These are phyloP conservation scores for Rubroshorea leprosula DNA, from an alignment of 345 rosid species.

Conservation along the genomic window DNA sequence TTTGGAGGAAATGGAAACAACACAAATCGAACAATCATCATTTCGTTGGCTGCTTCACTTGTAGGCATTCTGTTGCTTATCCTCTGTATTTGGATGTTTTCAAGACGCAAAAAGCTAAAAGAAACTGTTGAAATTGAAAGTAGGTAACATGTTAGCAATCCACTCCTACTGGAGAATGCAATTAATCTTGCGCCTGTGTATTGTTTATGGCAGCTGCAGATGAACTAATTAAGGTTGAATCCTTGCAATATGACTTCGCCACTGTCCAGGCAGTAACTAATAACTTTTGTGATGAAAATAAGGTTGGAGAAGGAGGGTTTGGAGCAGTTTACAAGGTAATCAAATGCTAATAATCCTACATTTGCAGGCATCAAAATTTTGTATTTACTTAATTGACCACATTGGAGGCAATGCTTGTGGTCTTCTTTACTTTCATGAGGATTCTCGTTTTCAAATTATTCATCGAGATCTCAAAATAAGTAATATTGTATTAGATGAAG, in stretches of 20 bases:
- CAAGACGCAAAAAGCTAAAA: not conserved
- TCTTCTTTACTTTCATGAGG: constrained; percentile 17
- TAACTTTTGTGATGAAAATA: too few relatives aligned
- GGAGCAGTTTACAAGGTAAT: too few relatives aligned
- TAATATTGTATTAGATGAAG: constrained; percentile 26
- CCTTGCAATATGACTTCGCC: constrained; percentile 19
- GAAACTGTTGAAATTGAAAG: not conserved
- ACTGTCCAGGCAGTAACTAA: constrained; percentile 10
- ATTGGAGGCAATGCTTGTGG: constrained; percentile 14
- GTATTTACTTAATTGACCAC: too few relatives aligned
- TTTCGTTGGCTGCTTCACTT: constrained; percentile 11
- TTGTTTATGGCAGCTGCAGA: constrained; percentile 2
- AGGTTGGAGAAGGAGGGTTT: too few relatives aligned
- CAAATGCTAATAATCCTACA: too few relatives aligned
- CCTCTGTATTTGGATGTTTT: constrained; percentile 9
- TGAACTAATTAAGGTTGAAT: constrained; percentile 3
- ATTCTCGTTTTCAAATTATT: constrained; percentile 16
- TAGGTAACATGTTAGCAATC: constrained; percentile 1
- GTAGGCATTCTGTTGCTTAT: not conserved
- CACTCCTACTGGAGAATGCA: not conserved
- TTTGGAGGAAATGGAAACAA: constrained; percentile 14
- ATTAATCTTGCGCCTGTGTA: not conserved
- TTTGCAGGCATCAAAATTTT: too few relatives aligned
- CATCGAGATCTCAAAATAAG: constrained; percentile 17
- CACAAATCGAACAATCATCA: not conserved